Base-by-base conservation (phyloP, 345 rosid genomes). In the Bruguiera sexangula region DNA sequence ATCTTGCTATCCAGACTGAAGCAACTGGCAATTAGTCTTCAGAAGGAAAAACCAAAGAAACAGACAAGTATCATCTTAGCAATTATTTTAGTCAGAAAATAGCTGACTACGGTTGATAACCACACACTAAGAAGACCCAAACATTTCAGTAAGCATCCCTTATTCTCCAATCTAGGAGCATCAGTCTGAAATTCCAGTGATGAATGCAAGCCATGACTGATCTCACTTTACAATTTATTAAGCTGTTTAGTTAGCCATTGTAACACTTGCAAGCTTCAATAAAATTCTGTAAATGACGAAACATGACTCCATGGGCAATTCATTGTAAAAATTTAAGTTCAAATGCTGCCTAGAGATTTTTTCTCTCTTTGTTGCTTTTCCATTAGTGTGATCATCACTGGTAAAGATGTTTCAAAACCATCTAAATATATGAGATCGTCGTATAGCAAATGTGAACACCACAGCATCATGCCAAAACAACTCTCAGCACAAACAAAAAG, bases 221-320 rank as follows among this genome's bases (percentile, higher is more conserved):
- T 57, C 27, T 24, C 19, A 57, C 26, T 39, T 39, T 20, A 50
- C 48, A 74, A n/a, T 53, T 39, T 56, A 36, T 56, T 63, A 64
- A 69, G 57, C 46, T 37, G 20, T 50, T 39, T 6, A n/a, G 4
- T 6, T 30, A 1, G 32, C n/a, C 20, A 39, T 6, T 18, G 5
- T 9, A 39, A 37, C 63, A 34, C n/a, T 37, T 37, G 43, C 43
- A 37, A 37, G 43, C 43, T 37, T 37, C 43, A 37, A 37, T 37
- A 9, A 37, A 37, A 37, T 37, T 37, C 43, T 2, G 9, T 37
- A 37, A 37, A 37, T 37, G 13, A 9, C 1, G 0, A 37, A 37
- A 37, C 43, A 37, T 37, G 43, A 13, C 13, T 8, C 10, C 15
- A 37, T 11, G 1, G 13, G 13, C 46, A 39, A 9, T 15, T 10